Evolutionary conservation across 2,329 filamentous ascomycete genomes (phyloP).

Genomic region (Botrytis pseudocinerea): DNA sequence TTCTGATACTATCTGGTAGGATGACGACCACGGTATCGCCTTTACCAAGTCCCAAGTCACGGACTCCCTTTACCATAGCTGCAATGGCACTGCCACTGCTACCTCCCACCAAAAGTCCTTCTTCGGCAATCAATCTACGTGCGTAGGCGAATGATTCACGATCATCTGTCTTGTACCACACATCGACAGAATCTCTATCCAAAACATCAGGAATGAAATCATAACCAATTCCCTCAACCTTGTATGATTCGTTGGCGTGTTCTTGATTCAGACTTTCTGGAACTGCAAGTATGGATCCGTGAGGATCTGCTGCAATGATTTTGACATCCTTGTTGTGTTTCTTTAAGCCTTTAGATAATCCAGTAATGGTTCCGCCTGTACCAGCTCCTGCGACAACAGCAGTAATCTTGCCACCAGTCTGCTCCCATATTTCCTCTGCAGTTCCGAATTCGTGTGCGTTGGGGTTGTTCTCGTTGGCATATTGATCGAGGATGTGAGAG

Average conservation of each 20-base stretch:
- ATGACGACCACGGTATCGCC: constrained; percentile 89
- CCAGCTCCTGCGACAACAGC: constrained; percentile 89
- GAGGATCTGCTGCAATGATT: constrained; percentile 88
- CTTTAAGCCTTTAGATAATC: constrained; percentile 77
- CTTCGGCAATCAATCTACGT: constrained; percentile 87
- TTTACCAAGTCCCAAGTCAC: constrained; percentile 74
- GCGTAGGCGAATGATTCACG: constrained; percentile 87
- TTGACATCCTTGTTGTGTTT: constrained; percentile 87
- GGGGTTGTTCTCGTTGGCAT: constrained; percentile 88
- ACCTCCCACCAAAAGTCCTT: constrained; percentile 89
- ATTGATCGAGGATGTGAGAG: constrained; percentile 96
- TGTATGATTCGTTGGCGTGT: constrained; percentile 81
- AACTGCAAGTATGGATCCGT: constrained; percentile 86
- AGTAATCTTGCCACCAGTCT: constrained; percentile 79
- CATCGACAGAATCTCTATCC: constrained; percentile 75
- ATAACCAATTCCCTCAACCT: constrained; percentile 98
- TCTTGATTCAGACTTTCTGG: constrained; percentile 79
- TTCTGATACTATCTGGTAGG: constrained; percentile 92
- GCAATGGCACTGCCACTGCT: constrained; percentile 91
- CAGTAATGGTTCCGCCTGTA: constrained; percentile 93
- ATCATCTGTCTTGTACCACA: constrained; percentile 98
- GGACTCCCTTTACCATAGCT: constrained; percentile 73
- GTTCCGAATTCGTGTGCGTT: constrained; percentile 91
- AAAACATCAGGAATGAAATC: constrained; percentile 97
- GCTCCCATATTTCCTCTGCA: constrained; percentile 92